phyloP scores from a whole-genome alignment of 139 green algal species.

The Micractinium sp. region DNA sequence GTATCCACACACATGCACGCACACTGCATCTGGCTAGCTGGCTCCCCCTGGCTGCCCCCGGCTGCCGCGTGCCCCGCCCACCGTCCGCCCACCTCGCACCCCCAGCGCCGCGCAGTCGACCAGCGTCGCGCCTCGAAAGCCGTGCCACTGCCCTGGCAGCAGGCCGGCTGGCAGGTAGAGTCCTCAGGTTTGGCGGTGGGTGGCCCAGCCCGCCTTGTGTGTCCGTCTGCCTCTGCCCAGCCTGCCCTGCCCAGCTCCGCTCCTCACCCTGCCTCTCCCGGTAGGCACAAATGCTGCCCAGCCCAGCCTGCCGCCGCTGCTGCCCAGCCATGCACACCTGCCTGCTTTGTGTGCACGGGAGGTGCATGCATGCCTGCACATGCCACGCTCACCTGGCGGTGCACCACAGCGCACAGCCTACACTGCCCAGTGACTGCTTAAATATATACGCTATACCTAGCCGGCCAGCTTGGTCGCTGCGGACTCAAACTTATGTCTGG shows the following conservation, averaged over 20 bases:
- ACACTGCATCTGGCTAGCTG: background rate
- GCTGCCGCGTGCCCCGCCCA: background rate
- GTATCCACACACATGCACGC: background rate
- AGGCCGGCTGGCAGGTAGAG: constrained; percentile 20
- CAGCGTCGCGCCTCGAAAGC: background rate
- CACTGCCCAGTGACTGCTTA: background rate
- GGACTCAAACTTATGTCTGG: constrained; percentile 29
- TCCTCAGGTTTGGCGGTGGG: constrained; percentile 12
- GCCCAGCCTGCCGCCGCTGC: background rate
- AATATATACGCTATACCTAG: constrained; percentile 39
- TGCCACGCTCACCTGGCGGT: background rate
- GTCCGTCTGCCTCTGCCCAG: background rate
- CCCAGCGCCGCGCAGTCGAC: constrained; percentile 23
- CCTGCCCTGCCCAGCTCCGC: background rate
- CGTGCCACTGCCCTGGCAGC: background rate
- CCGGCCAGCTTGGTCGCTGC: constrained; percentile 2
- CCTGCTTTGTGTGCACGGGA: too few relatives aligned
- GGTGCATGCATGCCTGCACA: background rate
- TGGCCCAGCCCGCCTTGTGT: background rate
- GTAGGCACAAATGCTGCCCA: background rate
- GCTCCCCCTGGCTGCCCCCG: constrained; percentile 16
- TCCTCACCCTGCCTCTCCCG: background rate
- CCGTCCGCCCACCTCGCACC: background rate
- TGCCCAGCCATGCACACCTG: too few relatives aligned
- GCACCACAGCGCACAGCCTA: background rate